phyloP scores from a whole-genome alignment of 768 basidiomycete genomes.

The Pleurotus salmoneostramineus region DNA sequence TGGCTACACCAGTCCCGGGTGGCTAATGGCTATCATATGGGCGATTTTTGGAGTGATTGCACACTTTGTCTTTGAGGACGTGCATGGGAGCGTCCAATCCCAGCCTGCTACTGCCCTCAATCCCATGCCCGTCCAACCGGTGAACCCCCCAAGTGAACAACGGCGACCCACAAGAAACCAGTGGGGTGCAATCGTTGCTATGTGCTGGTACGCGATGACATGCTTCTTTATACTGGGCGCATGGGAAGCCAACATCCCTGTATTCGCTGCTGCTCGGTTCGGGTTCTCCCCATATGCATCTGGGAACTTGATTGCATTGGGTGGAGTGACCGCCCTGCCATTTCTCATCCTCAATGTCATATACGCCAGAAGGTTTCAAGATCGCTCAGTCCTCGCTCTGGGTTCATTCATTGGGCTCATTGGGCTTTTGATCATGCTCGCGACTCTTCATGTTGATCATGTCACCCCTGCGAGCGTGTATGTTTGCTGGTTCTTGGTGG shows the following conservation, averaged over 20 bases:
- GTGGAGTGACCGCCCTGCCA: constrained; percentile 43
- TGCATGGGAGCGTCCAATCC: constrained; percentile 13
- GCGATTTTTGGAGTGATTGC: constrained; percentile 42
- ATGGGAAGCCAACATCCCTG: constrained; percentile 56
- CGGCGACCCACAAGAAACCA: constrained; percentile 19
- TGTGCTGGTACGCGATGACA: constrained; percentile 60
- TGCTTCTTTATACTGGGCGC: constrained; percentile 57
- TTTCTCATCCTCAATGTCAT: constrained; percentile 46
- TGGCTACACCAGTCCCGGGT: constrained; percentile 63
- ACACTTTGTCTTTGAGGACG: constrained; percentile 35
- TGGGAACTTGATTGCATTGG: constrained; percentile 47
- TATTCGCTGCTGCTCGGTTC: constrained; percentile 36
- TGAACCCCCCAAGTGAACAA: constrained; percentile 7
- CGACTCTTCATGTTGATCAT: constrained; percentile 8
- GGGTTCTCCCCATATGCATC: constrained; percentile 39
- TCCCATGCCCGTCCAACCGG: constrained; percentile 17
- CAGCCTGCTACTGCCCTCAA: constrained; percentile 1
- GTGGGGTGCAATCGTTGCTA: constrained; percentile 44
- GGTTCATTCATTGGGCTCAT: constrained; percentile 21
- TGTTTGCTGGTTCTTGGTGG: constrained; percentile 70
- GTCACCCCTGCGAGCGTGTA: constrained; percentile 31
- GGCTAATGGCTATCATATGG: constrained; percentile 59
- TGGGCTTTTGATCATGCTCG: constrained; percentile 12
- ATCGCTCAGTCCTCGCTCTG: constrained; percentile 40
- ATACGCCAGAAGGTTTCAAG: constrained; percentile 40